Base-by-base conservation (phyloP, 2,329 filamentous ascomycete genomes). In the Colletotrichum spinosum region DNA sequence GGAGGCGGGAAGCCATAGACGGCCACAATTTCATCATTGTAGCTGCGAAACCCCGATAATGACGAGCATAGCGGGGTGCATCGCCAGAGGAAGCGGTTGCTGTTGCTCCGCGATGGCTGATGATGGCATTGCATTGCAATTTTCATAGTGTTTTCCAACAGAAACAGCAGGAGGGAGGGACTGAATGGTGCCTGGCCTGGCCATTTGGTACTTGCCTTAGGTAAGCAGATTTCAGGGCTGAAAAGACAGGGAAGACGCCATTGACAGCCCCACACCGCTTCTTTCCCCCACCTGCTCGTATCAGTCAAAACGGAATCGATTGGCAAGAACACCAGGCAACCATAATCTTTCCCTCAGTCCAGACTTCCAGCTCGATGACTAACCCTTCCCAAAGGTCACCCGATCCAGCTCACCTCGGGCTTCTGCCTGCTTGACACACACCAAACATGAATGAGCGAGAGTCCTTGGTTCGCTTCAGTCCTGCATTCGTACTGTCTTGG, bases 51-150 rank as follows among this genome's bases (percentile, higher is more conserved):
- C 7, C 38, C 33, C 8, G 33, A 35, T 15, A 25, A 39, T 52
- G 51, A 55, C 25, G 35, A 61, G 51, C 51, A 38, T 38, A 49
- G 55, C 48, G 55, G 60, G 60, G 55, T 60, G 55, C 60, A 39
- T 50, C 25, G 38, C 38, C n/a, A 37, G 25, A 5, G 25, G 25
- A 25, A 33, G 17, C 42, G 39, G 8, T 53, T 39, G 33, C n/a
- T 15, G 48, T 15, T 50, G 44, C 15, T 57, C 12, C 39, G n/a
- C 41, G 17, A 34, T 39, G 12, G 39, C n/a, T 44, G 25, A 5
- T 58, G 46, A 41, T 46, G 10, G 46, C 38, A 52, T 59, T 17
- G 56, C 56, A 51, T 39, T 25, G 35, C 35, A 56, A 33, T 38
- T 7, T 13, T 39, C 15, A n/a, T 50, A n/a, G 45, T 46, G 44